A percentile compares a stretch with the other conserved stretches of the same genome.
These are phyloP conservation scores for Oryza glumipatula DNA, from an alignment of 176 grass and related monocot species.

Conservation along the genomic window DNA sequence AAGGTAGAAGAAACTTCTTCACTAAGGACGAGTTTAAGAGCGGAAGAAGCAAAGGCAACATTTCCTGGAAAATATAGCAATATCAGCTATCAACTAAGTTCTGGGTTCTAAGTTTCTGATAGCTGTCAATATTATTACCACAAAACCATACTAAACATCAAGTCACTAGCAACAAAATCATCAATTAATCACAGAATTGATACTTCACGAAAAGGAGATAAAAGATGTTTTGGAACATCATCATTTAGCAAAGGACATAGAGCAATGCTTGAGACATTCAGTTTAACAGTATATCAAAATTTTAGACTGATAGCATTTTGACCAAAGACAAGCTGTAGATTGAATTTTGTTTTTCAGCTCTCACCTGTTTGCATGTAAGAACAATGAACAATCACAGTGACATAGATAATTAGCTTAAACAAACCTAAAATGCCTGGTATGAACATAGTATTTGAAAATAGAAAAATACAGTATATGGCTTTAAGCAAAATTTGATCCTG, in stretches of 20 bases:
- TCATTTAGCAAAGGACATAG: neutral
- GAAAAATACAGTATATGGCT: no score
- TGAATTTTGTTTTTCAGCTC: neutral
- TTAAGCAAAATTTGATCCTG: no score
- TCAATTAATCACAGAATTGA: neutral
- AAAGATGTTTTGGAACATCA: neutral
- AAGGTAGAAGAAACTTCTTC: constrained; percentile 89
- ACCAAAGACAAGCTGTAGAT: neutral
- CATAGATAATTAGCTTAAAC: neutral
- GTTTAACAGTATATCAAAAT: neutral
- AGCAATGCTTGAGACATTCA: neutral
- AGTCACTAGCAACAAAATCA: neutral
- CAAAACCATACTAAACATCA: neutral
- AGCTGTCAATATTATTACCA: neutral
- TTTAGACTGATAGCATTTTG: neutral
- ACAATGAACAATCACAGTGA: neutral
- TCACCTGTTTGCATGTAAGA: neutral
- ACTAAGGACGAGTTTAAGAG: constrained; percentile 84
- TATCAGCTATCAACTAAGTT: neutral
- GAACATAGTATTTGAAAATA: neutral
- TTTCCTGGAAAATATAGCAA: constrained; percentile 69
- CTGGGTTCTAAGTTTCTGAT: neutral
- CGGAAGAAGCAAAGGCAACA: constrained; percentile 96
- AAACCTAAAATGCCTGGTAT: no score
- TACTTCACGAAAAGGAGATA: neutral